Evolutionary conservation across 2,329 filamentous ascomycete species (phyloP).

Genomic region (Penicillium sp.): DNA sequence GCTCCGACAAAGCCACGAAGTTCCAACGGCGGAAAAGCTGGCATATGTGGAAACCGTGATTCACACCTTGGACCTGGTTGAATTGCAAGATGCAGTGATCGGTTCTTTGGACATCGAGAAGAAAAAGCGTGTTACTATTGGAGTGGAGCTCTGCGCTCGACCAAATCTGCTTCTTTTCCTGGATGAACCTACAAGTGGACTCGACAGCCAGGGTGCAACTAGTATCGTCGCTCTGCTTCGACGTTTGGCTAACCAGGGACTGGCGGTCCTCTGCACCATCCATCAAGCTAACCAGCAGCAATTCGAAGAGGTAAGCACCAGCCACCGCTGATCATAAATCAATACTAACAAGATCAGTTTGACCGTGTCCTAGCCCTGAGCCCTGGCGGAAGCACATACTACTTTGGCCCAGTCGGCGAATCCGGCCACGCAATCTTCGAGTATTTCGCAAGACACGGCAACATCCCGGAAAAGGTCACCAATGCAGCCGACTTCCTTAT

Average conservation of each 20-base stretch:
- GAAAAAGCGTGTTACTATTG: conserved; percentile 67
- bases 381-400: conserved; percentile 64
- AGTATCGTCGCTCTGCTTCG: conserved; percentile 63
- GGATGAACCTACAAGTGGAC: conserved; percentile 65
- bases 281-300: conserved; percentile 66
- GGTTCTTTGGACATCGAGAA: conserved; percentile 63
- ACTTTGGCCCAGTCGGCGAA: conserved; percentile 66
- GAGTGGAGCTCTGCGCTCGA: conserved; percentile 66
- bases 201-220: conserved; percentile 65
- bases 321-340: not conserved
- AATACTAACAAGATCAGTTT: conserved; percentile 52
- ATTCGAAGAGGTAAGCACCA: conserved; percentile 44
- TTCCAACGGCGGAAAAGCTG: conserved; percentile 57
- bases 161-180: conserved; percentile 65
- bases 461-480: conserved; percentile 59
- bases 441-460: conserved; percentile 63
- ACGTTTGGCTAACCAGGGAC: conserved; percentile 61
- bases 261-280: conserved; percentile 68
- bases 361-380: conserved; percentile 68
- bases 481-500: conserved; percentile 63
- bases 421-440: conserved; percentile 62
- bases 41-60: conserved; percentile 63
- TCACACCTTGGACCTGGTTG: conserved; percentile 58
- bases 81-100: conserved; percentile 63
- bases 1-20: conserved; percentile 54